Base-by-base conservation (phyloP, 441 rosid genomes). In the Populus hybrid region DNA sequence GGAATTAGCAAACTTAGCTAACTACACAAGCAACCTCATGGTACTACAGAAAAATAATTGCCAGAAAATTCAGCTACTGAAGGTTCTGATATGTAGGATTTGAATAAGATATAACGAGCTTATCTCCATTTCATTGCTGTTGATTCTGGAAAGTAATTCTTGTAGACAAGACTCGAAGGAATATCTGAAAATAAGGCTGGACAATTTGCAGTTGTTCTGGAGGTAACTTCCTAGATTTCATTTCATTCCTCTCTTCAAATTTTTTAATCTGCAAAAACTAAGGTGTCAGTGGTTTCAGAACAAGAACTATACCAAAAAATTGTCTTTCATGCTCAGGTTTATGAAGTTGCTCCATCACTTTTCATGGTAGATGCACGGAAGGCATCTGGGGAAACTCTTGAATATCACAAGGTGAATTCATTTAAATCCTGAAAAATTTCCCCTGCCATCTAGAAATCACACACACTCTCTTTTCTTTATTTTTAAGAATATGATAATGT, bases 361-460 rank as follows among this genome's bases (percentile, higher is more conserved):
- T 94, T 91, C 92, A 92, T 94, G 99, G 90, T 88, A 72, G 97
- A 95, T 76, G 90, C 87, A 35, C 86, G 97, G 74, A 95, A 95
- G 82, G 97, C 99, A 36, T 87, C 97, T 64, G 98, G 98, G 71
- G 97, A 95, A 75, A 87, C 95, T 82, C 92, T 90, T 73, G 95
- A 94, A 80, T 95, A 95, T 81, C 95, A 90, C 83, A 91, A 92
- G 98, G 99, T 95, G 73, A 35, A 23, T 50, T 42, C 72, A 46
- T 19, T 68, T 30, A 12, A n/a, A 30, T 65, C 61, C 50, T 34
- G 59, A 75, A 24, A 42, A 23, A 40, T 75, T 75, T 30, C 14
- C 59, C 18, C 18, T 2, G 40, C 71, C 18, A 76, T 63, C n/a
- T n/a, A 19, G 16, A 75, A 57, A 18, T 9, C 10, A 8, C 23